These are phyloP conservation scores for Hansenula sp. DNA, from an alignment of 1,139 yeast species.

Conservation along the genomic window DNA sequence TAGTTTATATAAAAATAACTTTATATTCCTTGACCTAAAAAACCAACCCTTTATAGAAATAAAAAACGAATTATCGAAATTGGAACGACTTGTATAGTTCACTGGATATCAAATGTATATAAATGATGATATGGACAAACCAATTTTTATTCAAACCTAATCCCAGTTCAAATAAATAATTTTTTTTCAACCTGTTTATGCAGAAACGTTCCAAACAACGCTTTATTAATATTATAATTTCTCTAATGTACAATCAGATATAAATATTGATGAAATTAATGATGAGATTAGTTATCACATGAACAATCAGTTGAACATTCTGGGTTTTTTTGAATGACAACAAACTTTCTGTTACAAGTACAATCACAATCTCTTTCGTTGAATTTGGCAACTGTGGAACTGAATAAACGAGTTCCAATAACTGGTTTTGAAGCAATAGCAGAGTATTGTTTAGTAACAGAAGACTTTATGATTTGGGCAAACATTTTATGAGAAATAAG, in stretches of 20 bases:
- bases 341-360: constrained; percentile 17
- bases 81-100: too few relatives aligned
- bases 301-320: constrained; percentile 24
- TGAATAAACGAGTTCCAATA: constrained; percentile 1
- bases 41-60: neutral
- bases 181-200: too few relatives aligned
- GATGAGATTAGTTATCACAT: constrained; percentile 9
- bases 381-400: constrained; percentile 7
- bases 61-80: neutral
- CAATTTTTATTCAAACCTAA: neutral
- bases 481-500: constrained; percentile 10
- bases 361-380: constrained; percentile 24
- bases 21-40: neutral
- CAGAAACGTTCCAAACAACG: too few relatives aligned
- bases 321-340: constrained; percentile 14
- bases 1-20: neutral
- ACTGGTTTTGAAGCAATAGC: neutral
- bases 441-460: constrained; percentile 2
- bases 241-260: neutral
- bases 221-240: neutral
- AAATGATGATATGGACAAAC: neutral
- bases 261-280: neutral
- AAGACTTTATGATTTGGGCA: constrained; percentile 13
- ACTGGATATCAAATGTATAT: too few relatives aligned
- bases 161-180: too few relatives aligned